Base-by-base conservation (phyloP, 2,329 filamentous ascomycete species). In the Neonectria coccinea region DNA sequence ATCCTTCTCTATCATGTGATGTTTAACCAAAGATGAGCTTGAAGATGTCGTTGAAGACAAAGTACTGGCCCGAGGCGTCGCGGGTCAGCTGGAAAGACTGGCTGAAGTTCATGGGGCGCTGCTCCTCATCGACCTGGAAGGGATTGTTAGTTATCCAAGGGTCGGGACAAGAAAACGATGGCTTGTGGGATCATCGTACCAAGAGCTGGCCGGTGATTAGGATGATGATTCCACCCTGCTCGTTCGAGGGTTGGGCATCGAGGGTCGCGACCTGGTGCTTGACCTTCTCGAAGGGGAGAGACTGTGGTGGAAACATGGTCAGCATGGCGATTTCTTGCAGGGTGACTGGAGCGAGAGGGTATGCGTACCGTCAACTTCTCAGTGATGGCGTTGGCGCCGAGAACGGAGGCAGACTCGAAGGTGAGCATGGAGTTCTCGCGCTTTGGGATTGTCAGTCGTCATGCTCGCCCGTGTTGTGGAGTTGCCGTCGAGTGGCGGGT, bases 21-120 rank as follows among this genome's bases (percentile, higher is more conserved):
- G 54, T 60, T 68, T 83, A 88, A 77, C 81, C 85, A 81, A 92
- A 95, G 73, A 97, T 88, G 67, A 98, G 88, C 82, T 92, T 92
- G 89, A 98, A 98, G 79, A 98, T 83, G 80, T 98, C 95, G 85
- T 98, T 97, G 84, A 90, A 91, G 78, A 98, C 92, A 79, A 88
- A 97, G 85, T 91, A 97, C 81, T 86, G 89, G 73, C 89, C 91
- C 29, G 81, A 80, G 55, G 81, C 81, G 59, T 93, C 91, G 66
- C 89, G 90, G 70, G 89, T 81, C 67, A 98, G 90, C 81, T 97
- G 92, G 88, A 98, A 98, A 61, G 88, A 83, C 83, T 98, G 94
- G 61, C 90, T 90, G 83, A 94, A 99, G 86, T 88, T 94, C 91
- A 97, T 96, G 48, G 93, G 92, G 75, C 89, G 89, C 79, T 92